These are phyloP conservation scores for Sporothrix brunneoviolacea DNA, from an alignment of 2,329 filamentous ascomycete species.

Conservation along the genomic window DNA sequence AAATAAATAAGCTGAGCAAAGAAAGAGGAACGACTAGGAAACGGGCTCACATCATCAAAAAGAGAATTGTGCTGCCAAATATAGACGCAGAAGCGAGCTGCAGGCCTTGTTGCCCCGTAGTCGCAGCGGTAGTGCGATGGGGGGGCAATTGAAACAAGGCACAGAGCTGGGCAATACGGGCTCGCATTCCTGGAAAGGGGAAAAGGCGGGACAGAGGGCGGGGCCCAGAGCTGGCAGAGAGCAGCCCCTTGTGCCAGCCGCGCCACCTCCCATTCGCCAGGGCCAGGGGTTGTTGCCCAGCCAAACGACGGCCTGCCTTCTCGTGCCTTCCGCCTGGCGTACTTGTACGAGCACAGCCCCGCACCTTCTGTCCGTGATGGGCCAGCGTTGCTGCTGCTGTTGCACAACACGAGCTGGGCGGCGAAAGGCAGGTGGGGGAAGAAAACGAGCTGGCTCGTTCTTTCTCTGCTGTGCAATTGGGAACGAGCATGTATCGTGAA, in stretches of 20 bases:
- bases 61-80: slow-evolving; percentile 1
- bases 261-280: slow-evolving; percentile 8
- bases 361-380: no score
- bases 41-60: background rate
- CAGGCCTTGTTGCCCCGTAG: background rate
- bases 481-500: no score
- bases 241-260: slow-evolving; percentile 6
- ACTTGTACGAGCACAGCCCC: no score
- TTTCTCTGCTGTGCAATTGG: background rate
- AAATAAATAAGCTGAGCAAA: no score
- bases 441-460: background rate
- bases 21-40: background rate
- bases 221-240: background rate
- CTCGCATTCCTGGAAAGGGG: background rate
- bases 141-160: slow-evolving; percentile 7
- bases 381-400: no score
- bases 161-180: slow-evolving; percentile 5
- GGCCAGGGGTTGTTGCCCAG: no score
- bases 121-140: background rate
- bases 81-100: background rate
- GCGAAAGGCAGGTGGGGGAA: no score
- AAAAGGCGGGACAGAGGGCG: background rate
- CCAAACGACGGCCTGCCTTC: no score
- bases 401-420: no score
- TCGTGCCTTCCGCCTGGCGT: no score